Evolutionary conservation across 2,329 filamentous ascomycete species (phyloP).

Genomic region (Cladosporium sp.): DNA sequence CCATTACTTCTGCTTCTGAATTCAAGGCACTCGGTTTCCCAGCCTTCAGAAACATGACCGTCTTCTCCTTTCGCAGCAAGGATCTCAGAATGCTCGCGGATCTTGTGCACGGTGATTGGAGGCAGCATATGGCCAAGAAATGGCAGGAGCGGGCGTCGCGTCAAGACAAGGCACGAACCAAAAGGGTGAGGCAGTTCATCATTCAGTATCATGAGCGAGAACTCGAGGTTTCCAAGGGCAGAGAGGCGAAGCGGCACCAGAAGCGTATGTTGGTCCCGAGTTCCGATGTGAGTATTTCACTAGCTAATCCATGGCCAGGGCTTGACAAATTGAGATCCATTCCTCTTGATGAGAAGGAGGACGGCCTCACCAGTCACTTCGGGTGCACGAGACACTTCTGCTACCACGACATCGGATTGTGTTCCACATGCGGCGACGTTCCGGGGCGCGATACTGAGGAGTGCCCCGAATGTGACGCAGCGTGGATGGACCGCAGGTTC

Average conservation of each 20-base stretch:
- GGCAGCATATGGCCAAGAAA: constrained; percentile 12
- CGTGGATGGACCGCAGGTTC: background rate
- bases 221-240: background rate
- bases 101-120: constrained; percentile 14
- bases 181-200: constrained; percentile 2
- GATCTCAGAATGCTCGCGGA: constrained; percentile 13
- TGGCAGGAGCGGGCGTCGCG: background rate
- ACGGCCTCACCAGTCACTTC: background rate
- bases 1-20: constrained; percentile 13
- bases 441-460: background rate
- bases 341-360: background rate
- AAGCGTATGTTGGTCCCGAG: constrained; percentile 8
- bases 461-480: background rate
- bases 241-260: background rate
- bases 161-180: background rate
- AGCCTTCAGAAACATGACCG: background rate
- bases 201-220: background rate
- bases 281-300: too few relatives aligned
- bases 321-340: background rate
- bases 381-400: background rate
- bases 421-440: background rate
- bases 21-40: background rate
- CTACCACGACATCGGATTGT: background rate
- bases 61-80: constrained; percentile 11
- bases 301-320: background rate